Percentiles rank a stretch among this genome's conserved stretches.
Conservation (phyloP, 2,329 filamentous ascomycete species). For the Colletotrichum liaoningense region DNA sequence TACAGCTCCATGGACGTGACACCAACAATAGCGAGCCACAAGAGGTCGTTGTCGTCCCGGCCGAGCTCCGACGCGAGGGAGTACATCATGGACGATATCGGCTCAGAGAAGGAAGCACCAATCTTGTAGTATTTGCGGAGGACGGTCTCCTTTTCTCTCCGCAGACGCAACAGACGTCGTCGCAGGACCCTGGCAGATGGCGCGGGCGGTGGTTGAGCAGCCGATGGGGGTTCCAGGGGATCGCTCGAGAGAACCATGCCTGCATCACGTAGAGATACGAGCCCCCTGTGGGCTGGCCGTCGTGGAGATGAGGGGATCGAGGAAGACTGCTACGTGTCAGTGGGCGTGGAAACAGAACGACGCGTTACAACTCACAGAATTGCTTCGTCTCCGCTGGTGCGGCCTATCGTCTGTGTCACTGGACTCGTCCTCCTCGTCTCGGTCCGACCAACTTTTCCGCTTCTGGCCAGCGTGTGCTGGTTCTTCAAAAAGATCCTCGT, state of each 20-base stretch:
- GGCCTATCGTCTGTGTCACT: constrained; percentile 82
- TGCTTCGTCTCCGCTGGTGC: constrained; percentile 84
- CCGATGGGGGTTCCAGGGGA: constrained; percentile 65
- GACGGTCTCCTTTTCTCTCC: constrained; percentile 80
- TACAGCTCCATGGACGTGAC: constrained; percentile 95
- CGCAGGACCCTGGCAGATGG: constrained; percentile 80
- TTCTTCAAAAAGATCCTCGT: constrained; percentile 54
- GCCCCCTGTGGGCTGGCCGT: constrained; percentile 69
- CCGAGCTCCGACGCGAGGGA: constrained; percentile 94
- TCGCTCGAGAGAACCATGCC: constrained; percentile 60
- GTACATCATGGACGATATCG: constrained; percentile 94
- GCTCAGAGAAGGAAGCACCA: constrained; percentile 93
- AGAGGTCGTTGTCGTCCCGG: constrained; percentile 93
- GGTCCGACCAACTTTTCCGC: constrained; percentile 82
- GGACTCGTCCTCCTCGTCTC: constrained; percentile 72
- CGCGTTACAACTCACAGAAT: constrained; percentile 72
- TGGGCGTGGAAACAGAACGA: background rate
- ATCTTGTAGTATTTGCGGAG: constrained; percentile 86
- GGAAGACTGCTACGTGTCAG: constrained; percentile 62
- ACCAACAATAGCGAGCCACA: constrained; percentile 95
- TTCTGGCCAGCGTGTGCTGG: constrained; percentile 69
- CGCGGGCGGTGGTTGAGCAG: constrained; percentile 67
- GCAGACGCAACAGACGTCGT: constrained; percentile 78
- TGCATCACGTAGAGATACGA: constrained; percentile 66
- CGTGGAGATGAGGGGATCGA: constrained; percentile 74